A percentile compares a stretch with the other conserved stretches of the same genome.
Conservation (phyloP, 805 yeast genomes). For the Starmerella geochares region DNA sequence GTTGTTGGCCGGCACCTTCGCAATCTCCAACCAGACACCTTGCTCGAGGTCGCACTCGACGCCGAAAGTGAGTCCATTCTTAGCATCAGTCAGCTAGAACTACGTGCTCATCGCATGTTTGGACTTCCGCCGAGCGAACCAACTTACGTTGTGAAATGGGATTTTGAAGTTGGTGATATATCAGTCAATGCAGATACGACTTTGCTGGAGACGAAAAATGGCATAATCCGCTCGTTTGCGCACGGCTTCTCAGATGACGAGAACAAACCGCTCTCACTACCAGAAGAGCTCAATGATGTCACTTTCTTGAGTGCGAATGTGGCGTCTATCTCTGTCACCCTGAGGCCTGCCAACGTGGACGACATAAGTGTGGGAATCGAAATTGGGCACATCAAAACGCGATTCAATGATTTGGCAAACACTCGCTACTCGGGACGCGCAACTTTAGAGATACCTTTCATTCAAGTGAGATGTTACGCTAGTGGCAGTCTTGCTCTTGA, state of each 20-base stretch:
- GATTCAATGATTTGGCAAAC: constrained; percentile 62
- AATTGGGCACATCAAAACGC: constrained; percentile 32
- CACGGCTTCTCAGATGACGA: constrained; percentile 67
- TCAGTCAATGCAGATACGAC: constrained; percentile 42
- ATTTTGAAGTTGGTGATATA: constrained; percentile 56
- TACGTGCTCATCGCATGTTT: constrained; percentile 77
- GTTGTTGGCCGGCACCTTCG: constrained; percentile 33
- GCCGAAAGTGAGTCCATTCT: constrained; percentile 24
- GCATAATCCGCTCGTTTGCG: constrained; percentile 40
- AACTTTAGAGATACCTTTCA: constrained; percentile 41
- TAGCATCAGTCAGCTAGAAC: constrained; percentile 53
- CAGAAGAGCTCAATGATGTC: constrained; percentile 55
- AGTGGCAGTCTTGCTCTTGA: constrained; percentile 23
- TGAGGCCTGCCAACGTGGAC: constrained; percentile 5
- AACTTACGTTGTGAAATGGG: constrained; percentile 87
- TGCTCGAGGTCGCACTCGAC: constrained; percentile 15
- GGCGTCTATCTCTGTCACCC: constrained; percentile 29
- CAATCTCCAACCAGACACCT: constrained; percentile 13
- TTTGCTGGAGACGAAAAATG: constrained; percentile 35
- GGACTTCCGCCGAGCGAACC: constrained; percentile 86
- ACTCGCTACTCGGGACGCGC: constrained; percentile 48
- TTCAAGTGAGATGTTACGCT: constrained; percentile 32
- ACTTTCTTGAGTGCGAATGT: constrained; percentile 51
- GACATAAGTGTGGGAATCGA: constrained; percentile 22
- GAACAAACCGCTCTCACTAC: constrained; percentile 53